Conservation (phyloP, 2,329 filamentous ascomycete genomes). For the Tricladium varicosporioides region DNA sequence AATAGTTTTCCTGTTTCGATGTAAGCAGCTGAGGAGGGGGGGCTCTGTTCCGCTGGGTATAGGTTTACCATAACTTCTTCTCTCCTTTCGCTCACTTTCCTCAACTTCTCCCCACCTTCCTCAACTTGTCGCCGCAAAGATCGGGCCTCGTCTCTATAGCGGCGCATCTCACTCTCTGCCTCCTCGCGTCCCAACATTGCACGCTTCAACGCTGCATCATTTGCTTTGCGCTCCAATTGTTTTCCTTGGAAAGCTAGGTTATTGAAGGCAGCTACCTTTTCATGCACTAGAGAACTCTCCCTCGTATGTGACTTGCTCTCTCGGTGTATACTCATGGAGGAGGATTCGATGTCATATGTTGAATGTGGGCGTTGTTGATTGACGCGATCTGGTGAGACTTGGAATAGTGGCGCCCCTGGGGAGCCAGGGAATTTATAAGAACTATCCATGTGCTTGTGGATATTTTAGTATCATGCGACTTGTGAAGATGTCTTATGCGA, state of each 20-base stretch:
- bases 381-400: slow-evolving; percentile 61
- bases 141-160: slow-evolving; percentile 59
- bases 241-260: slow-evolving; percentile 55
- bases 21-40: slow-evolving; percentile 11
- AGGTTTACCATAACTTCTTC: slow-evolving; percentile 66
- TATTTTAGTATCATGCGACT: not conserved
- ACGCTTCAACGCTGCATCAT: slow-evolving; percentile 63
- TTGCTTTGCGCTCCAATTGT: slow-evolving; percentile 61
- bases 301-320: slow-evolving; percentile 36
- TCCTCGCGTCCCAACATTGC: slow-evolving; percentile 69
- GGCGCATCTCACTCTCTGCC: slow-evolving; percentile 66
- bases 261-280: slow-evolving; percentile 73
- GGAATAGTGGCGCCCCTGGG: slow-evolving; percentile 56
- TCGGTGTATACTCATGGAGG: slow-evolving; percentile 11
- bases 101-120: slow-evolving; percentile 64
- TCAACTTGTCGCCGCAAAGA: slow-evolving; percentile 57
- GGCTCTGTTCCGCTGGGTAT: slow-evolving; percentile 29
- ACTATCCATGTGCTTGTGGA: slow-evolving; percentile 39
- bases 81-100: slow-evolving; percentile 63
- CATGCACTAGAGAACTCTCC: slow-evolving; percentile 58
- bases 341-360: slow-evolving; percentile 22
- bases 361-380: slow-evolving; percentile 44
- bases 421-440: slow-evolving; percentile 51
- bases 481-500: not conserved
- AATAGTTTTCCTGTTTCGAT: slow-evolving; percentile 60